Percentiles rank a stretch among this genome's conserved stretches.
Evolutionary conservation across 345 rosid species (phyloP).

Genomic region (Adansonia digitata): DNA sequence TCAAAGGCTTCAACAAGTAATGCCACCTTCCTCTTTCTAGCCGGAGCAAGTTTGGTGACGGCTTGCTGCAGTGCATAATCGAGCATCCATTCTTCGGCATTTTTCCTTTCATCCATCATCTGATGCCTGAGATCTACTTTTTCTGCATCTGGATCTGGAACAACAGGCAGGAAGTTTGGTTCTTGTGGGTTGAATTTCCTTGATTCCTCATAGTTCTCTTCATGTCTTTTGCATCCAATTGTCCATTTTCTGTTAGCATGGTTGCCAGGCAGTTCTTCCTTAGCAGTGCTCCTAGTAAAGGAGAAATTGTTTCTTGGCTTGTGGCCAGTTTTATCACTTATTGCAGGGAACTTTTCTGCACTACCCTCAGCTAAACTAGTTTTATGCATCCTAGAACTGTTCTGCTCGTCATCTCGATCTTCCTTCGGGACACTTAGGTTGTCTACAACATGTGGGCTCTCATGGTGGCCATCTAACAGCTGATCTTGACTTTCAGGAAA

Average conservation of each 20-base stretch:
- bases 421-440: too few species aligned
- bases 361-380: slow-evolving; percentile 15
- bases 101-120: slow-evolving; percentile 60
- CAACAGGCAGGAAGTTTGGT: slow-evolving; percentile 68
- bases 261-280: slow-evolving; percentile 25
- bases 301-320: slow-evolving; percentile 9
- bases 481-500: too few species aligned
- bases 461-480: too few species aligned
- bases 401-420: slow-evolving; percentile 23
- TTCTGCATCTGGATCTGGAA: slow-evolving; percentile 53
- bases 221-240: slow-evolving; percentile 29
- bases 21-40: slow-evolving; percentile 77
- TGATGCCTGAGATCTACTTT: slow-evolving; percentile 81
- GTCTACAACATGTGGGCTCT: too few species aligned
- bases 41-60: slow-evolving; percentile 71
- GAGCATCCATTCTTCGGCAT: slow-evolving; percentile 91
- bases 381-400: slow-evolving; percentile 4
- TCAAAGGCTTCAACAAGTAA: slow-evolving; percentile 94
- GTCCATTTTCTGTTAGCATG: slow-evolving; percentile 35
- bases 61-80: slow-evolving; percentile 76
- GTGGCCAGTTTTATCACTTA: slow-evolving; percentile 4
- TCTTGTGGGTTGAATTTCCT: slow-evolving; percentile 67
- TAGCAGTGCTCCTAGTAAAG: slow-evolving; percentile 19
- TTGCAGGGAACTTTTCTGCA: slow-evolving; percentile 14
- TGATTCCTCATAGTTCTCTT: slow-evolving; percentile 28